Base-by-base conservation (phyloP, 75 land plant species). In the Sequoia sempervirens region DNA sequence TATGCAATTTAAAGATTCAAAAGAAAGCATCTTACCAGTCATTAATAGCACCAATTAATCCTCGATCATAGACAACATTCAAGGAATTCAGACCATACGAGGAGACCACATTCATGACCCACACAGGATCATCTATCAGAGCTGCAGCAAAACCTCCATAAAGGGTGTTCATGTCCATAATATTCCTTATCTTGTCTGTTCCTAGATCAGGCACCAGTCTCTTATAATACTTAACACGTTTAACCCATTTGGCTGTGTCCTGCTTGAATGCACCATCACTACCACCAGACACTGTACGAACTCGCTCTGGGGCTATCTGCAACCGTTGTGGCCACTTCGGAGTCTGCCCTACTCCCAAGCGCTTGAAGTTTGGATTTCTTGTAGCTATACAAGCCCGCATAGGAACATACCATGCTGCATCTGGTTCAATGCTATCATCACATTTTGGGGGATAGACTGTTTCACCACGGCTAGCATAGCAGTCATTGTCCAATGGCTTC, bases 91-190 rank as follows among this genome's bases (percentile, higher is more conserved):
- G 85, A 41, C 92, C 92, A 85, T 94, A 93, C 36, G 96, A 93
- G 18, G 98, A 96, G 52, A 96, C 98, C 28, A 94, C 96, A 86
- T 96, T 96, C 98, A 95, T 96, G 61, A 96, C 97, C 98, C 98
- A 96, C 46, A 96, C 85, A 58, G 97, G 95, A 82, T 88, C 88
- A 82, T 92, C 76, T 34, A 89, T 83, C 28, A 95, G 82, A 34
- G 96, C 90, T 43, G 97, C 94, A 80, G 98, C 98, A 84, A 96
- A 93, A 46, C 98, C 95, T 73, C 98, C 98, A 85, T 89, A 96
- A 43, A 86, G 73, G 40, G 98, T 96, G 82, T 96, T 95, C 98
- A 96, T 95, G 82, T 96, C 98, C 98, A 96, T 95, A n/a, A 95
- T 93, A 84, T 96, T 96, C 70, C 98, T 83, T 13, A 96, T 92